Conservation (phyloP, 495 filamentous ascomycete species). For the Neurospora sp. region DNA sequence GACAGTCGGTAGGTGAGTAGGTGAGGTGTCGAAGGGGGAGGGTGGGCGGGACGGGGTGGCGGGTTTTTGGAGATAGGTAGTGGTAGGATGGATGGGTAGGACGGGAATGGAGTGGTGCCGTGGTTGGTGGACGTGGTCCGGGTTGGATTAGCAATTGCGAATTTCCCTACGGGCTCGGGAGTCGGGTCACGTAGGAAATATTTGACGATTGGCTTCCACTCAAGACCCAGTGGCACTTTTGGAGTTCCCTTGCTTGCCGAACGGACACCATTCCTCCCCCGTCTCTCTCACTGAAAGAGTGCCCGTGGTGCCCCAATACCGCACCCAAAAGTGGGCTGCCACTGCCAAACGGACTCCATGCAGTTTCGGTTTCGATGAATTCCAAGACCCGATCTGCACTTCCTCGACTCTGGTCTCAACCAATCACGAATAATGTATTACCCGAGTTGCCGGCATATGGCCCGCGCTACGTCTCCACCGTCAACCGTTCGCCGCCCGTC, state of each 20-base stretch:
- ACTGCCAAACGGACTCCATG: not conserved
- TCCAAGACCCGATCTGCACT: slow-evolving; percentile 14
- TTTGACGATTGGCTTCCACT: slow-evolving; percentile 7
- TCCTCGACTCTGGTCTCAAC: slow-evolving; percentile 2
- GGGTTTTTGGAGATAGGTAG: slow-evolving; percentile 11
- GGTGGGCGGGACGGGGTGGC: slow-evolving; percentile 6
- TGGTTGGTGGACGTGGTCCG: not conserved
- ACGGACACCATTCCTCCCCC: not conserved
- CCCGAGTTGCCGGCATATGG: slow-evolving; percentile 23
- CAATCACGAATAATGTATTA: slow-evolving; percentile 20
- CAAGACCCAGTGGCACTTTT: not conserved
- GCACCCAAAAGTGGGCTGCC: not conserved
- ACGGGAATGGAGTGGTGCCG: not conserved
- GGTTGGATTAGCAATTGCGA: not conserved
- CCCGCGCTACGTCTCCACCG: slow-evolving; percentile 3
- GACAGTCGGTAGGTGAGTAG: not conserved
- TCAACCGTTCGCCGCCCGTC: not conserved
- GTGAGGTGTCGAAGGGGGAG: slow-evolving; percentile 12
- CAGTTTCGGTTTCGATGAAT: slow-evolving; percentile 5
- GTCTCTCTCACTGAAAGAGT: not conserved
- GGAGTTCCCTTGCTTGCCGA: not conserved
- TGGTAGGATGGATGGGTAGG: not conserved
- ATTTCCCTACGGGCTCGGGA: not conserved
- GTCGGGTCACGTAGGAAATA: slow-evolving; percentile 10
- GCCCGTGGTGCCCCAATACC: not conserved